A percentile compares a stretch with the other conserved stretches of the same genome.
phyloP scores from a whole-genome alignment of 306 rosid species.

The Geum urbanum region DNA sequence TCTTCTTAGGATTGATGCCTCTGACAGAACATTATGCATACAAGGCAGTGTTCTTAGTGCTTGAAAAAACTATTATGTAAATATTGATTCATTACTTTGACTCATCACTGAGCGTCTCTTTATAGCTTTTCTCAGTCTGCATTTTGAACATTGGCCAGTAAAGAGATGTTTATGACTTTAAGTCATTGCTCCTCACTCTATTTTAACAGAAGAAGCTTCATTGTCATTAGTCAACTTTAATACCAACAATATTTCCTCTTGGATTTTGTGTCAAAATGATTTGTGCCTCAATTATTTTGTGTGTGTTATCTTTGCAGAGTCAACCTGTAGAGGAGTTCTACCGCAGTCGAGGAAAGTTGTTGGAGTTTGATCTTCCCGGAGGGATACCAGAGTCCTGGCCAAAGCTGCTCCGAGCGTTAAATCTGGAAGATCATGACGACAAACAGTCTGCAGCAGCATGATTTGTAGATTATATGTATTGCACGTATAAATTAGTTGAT shows the following conservation, averaged over 20 bases:
- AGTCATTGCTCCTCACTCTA: not conserved
- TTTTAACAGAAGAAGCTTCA: not conserved
- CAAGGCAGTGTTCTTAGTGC: not conserved
- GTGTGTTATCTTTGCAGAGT: slow-evolving; percentile 32
- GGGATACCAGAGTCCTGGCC: slow-evolving; percentile 58
- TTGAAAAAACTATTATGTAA: not conserved
- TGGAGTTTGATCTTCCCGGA: slow-evolving; percentile 48
- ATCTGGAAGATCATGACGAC: slow-evolving; percentile 35
- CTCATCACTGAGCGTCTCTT: not conserved
- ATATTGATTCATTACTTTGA: not conserved
- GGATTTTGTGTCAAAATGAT: slow-evolving; percentile 1
- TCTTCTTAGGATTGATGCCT: slow-evolving; percentile 1
- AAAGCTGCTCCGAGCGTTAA: slow-evolving; percentile 47
- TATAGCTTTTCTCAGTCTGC: not conserved
- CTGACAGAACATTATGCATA: not conserved
- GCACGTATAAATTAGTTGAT: slow-evolving; percentile 2
- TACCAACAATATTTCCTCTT: not conserved
- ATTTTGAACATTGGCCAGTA: not conserved
- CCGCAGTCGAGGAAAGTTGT: slow-evolving; percentile 38
- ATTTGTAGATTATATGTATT: not conserved
- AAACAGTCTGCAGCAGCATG: slow-evolving; percentile 41
- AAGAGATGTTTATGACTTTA: not conserved
- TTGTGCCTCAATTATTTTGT: not conserved
- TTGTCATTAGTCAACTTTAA: not conserved
- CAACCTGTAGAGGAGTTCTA: slow-evolving; percentile 46